A percentile compares a stretch with the other conserved stretches of the same genome.
Conservation (phyloP, 139 green algal species). For the Closterium sp. region DNA sequence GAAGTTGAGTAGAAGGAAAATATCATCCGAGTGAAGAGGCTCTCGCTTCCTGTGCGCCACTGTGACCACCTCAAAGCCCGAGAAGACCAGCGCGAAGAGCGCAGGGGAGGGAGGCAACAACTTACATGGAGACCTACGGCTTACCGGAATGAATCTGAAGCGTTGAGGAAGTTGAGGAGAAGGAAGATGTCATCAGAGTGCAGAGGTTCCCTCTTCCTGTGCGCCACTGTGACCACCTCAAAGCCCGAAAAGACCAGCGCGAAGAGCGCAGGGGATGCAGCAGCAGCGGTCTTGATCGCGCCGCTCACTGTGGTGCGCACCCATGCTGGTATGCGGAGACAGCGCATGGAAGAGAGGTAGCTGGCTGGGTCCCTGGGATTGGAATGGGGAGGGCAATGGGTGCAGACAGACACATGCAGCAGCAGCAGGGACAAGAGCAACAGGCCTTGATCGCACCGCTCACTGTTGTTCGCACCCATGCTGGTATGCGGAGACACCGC, state of each 20-base stretch:
- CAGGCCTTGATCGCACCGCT: background rate
- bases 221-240: slow-evolving; percentile 16
- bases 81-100: background rate
- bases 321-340: background rate
- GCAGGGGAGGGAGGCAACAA: too few relatives aligned
- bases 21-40: slow-evolving; percentile 65
- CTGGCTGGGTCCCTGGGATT: too few relatives aligned
- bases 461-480: too few relatives aligned
- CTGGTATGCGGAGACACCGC: too few relatives aligned
- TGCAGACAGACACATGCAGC: too few relatives aligned
- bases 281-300: background rate
- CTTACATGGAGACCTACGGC: background rate
- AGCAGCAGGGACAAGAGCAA: too few relatives aligned
- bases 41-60: slow-evolving; percentile 21
- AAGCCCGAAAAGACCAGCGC: slow-evolving; percentile 2
- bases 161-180: slow-evolving; percentile 73
- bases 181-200: slow-evolving; percentile 74
- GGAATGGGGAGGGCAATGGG: background rate
- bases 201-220: slow-evolving; percentile 47
- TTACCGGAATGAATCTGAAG: slow-evolving; percentile 61
- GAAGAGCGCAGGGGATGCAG: background rate
- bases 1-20: slow-evolving; percentile 80
- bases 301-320: background rate
- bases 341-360: background rate
- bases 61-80: slow-evolving; percentile 22